A percentile compares a stretch with the other conserved stretches of the same genome.
Evolutionary conservation across 129 eudicot genomes (phyloP).

Genomic region (Lactuca saligna): DNA sequence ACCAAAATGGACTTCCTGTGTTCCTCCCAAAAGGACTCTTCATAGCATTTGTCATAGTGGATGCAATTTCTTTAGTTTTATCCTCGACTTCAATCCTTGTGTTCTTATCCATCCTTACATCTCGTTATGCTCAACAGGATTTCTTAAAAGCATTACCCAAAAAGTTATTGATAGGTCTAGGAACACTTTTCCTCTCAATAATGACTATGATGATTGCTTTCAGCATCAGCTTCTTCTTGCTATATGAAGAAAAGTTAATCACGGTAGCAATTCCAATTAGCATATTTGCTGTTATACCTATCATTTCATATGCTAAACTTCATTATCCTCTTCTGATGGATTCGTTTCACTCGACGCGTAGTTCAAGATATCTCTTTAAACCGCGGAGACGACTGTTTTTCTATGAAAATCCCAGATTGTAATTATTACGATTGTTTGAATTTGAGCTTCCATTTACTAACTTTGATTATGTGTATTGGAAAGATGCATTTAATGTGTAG

Average conservation of each 20-base stretch:
- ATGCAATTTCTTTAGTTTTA: background rate
- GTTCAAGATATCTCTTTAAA: background rate
- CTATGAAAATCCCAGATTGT: background rate
- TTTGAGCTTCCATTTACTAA: background rate
- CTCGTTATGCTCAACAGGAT: slow-evolving; percentile 1
- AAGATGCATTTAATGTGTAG: background rate
- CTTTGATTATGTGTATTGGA: background rate
- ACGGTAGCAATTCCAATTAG: background rate
- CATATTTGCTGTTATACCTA: background rate
- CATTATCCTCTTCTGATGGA: slow-evolving; percentile 1
- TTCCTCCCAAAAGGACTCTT: background rate
- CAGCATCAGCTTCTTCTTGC: background rate
- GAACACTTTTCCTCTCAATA: slow-evolving; percentile 7
- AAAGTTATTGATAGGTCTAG: slow-evolving; percentile 10
- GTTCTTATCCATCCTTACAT: slow-evolving; percentile 6
- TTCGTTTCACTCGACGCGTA: background rate
- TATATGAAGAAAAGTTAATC: background rate
- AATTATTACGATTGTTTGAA: background rate
- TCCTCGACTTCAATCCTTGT: background rate
- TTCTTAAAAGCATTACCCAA: slow-evolving; percentile 6
- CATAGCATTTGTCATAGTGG: background rate
- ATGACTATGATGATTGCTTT: slow-evolving; percentile 11
- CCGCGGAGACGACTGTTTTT: background rate
- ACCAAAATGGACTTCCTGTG: slow-evolving; percentile 5
- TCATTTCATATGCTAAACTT: background rate